A percentile compares a stretch with the other conserved stretches of the same genome.
Evolutionary conservation across 352 stramenopile species (phyloP).

Genomic region (Phytophthora fragariae): DNA sequence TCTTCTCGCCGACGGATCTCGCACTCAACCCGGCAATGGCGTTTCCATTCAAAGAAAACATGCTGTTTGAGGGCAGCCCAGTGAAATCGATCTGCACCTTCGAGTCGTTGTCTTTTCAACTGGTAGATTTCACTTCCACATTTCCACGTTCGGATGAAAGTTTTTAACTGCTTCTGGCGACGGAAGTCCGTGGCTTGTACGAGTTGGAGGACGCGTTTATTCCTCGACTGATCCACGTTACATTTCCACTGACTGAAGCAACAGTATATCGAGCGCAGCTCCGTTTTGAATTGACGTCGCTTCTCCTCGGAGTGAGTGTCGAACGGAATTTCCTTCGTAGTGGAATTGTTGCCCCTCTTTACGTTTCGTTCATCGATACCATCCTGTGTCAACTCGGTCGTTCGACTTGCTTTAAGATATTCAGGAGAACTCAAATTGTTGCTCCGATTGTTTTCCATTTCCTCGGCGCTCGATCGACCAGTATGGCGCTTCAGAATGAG

Average conservation of each 20-base stretch:
- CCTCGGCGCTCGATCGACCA: slow-evolving; percentile 9
- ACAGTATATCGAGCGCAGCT: slow-evolving; percentile 33
- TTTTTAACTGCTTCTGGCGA: slow-evolving; percentile 7
- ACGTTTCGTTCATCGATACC: not conserved
- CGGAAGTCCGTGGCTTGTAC: slow-evolving; percentile 15
- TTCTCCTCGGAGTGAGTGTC: slow-evolving; percentile 9
- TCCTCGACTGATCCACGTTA: not conserved
- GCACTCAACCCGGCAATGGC: slow-evolving; percentile 17
- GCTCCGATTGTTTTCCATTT: slow-evolving; percentile 8
- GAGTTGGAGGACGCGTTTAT: slow-evolving; percentile 13
- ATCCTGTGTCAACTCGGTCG: not conserved
- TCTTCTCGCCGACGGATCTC: slow-evolving; percentile 25
- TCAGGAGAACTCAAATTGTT: not conserved
- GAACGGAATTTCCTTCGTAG: not conserved
- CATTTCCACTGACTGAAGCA: slow-evolving; percentile 38
- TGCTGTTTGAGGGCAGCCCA: slow-evolving; percentile 3
- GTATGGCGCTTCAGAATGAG: slow-evolving; percentile 35
- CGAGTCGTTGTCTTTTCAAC: slow-evolving; percentile 7
- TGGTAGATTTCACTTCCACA: not conserved
- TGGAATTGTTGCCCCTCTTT: not conserved
- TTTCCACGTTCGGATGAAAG: slow-evolving; percentile 16
- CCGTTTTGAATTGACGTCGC: slow-evolving; percentile 31
- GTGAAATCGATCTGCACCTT: slow-evolving; percentile 20
- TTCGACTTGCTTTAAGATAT: not conserved
- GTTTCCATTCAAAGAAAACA: slow-evolving; percentile 23